A percentile compares a stretch with the other conserved stretches of the same genome.
These are phyloP conservation scores for Saposhnikovia divaricata DNA, from an alignment of 129 eudicot species.

Conservation along the genomic window DNA sequence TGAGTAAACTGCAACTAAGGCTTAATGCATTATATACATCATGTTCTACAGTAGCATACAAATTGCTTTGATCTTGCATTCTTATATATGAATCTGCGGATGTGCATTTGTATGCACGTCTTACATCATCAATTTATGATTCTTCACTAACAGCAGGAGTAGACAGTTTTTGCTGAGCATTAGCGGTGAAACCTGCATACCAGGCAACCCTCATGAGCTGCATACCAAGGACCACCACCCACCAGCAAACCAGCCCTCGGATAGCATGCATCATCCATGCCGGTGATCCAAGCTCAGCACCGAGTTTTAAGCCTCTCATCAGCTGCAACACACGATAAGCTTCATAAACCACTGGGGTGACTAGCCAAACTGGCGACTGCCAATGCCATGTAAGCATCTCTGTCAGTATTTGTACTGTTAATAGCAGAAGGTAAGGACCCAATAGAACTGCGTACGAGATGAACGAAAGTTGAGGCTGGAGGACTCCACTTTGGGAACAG, in stretches of 20 bases:
- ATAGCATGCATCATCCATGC: slow-evolving; percentile 69
- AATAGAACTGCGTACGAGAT: slow-evolving; percentile 60
- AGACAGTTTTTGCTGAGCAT: slow-evolving; percentile 29
- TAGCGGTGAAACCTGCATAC: slow-evolving; percentile 84
- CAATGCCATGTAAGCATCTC: slow-evolving; percentile 98
- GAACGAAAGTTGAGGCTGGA: slow-evolving; percentile 57
- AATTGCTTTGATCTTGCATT: neutral
- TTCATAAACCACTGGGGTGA: slow-evolving; percentile 84
- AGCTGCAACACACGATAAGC: slow-evolving; percentile 77
- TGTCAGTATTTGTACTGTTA: slow-evolving; percentile 74
- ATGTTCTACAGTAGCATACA: neutral
- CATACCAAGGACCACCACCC: slow-evolving; percentile 90
- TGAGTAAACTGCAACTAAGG: neutral
- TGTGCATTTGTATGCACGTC: neutral
- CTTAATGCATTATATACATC: slow-evolving; percentile 1
- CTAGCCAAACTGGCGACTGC: slow-evolving; percentile 93
- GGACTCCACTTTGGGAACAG: slow-evolving; percentile 55
- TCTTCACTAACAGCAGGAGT: slow-evolving; percentile 3
- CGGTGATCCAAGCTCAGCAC: slow-evolving; percentile 72
- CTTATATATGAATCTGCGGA: slow-evolving; percentile 7
- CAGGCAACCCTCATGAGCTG: slow-evolving; percentile 99
- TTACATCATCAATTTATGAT: slow-evolving; percentile 16
- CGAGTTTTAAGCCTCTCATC: slow-evolving; percentile 95
- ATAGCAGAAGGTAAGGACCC: slow-evolving; percentile 89
- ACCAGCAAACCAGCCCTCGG: slow-evolving; percentile 90